Evolutionary conservation across 805 yeast genomes (phyloP), one percentile per base, ranked within the genome.

Genomic region (Starmerella floricola): DNA sequence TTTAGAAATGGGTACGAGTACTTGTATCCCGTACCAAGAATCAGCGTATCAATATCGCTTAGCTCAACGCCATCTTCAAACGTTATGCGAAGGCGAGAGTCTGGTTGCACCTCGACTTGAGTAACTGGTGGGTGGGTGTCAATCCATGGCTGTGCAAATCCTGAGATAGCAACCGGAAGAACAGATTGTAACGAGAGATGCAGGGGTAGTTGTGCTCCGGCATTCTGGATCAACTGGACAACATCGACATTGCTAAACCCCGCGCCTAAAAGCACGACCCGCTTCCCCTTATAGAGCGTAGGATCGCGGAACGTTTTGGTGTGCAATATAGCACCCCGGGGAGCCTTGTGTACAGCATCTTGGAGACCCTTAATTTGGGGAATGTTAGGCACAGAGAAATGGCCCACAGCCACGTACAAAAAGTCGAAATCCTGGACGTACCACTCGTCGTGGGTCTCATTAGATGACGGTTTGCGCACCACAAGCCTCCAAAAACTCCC

Each of bases 211-310:
- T 41, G 45, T 40, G 46, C 47, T 13, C 55, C 61, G 8, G 47
- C 42, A 15, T 37, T 35, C 20, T 45, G 52, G 11, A 59, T 65
- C 62, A 34, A 51, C 24, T 45, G 49, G 5, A 46, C 48, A 15
- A 47, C 41, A 23, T 47, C 51, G 17, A 45, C 39, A 36, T 37
- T 45, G 37, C 51, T 47, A 45, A 44, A 47, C 11, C 45, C 40
- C 12, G 48, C 54, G 3, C 69, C 67, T 16, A 63, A 50, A 1
- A 62, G 51, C 13, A 59, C 58, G 3, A 60, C 51, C 8, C 43
- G 45, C 42, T 62, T 61, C 27, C 49, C 55, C 27, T 31, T 43
- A 28, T 50, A 45, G 20, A 48, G 54, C 28, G 47, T 45, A 8
- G 45, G 49, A 12, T 46, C 49, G 33, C 63, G 55, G 61, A 63